Conservation (phyloP, 352 stramenopile genomes). For the Globisporangium apiculatum region DNA sequence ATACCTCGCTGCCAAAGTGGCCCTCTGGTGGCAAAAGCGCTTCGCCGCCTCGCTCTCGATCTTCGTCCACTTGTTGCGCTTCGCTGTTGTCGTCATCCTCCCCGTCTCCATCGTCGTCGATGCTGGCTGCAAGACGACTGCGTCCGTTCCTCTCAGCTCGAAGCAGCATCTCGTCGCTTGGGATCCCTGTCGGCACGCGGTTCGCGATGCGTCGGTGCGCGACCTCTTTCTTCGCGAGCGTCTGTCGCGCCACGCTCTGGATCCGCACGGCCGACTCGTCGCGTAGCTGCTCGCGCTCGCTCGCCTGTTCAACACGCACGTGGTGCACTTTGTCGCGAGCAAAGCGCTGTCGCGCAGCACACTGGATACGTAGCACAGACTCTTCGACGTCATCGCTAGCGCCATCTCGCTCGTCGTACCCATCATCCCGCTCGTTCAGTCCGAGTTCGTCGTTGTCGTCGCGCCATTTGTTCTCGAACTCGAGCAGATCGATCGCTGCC, state of each 20-base stretch:
- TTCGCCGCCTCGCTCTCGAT: background rate
- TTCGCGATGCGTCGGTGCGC: conserved; percentile 19
- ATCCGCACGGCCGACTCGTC: conserved; percentile 19
- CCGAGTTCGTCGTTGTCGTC: conserved; percentile 2
- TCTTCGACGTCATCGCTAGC: conserved; percentile 4
- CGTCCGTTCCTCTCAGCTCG: background rate
- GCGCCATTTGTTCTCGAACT: background rate
- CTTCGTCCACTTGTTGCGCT: no score
- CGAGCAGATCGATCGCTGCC: background rate
- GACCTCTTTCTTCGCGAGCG: conserved; percentile 33
- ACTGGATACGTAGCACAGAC: conserved; percentile 45
- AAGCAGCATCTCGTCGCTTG: conserved; percentile 9
- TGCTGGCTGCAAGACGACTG: background rate
- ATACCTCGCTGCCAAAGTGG: background rate
- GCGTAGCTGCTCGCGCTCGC: conserved; percentile 1
- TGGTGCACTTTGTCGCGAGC: conserved; percentile 22
- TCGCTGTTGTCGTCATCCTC: background rate
- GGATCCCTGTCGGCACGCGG: conserved; percentile 24
- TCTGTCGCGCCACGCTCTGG: conserved; percentile 35
- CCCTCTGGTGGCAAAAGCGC: background rate
- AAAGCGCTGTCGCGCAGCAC: conserved; percentile 26
- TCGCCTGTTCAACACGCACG: conserved; percentile 19
- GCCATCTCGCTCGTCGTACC: background rate
- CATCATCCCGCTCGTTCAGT: background rate
- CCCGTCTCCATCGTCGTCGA: background rate